Conservation (phyloP, 1,284 basidiomycete species). For the Meripilus lineatus region DNA sequence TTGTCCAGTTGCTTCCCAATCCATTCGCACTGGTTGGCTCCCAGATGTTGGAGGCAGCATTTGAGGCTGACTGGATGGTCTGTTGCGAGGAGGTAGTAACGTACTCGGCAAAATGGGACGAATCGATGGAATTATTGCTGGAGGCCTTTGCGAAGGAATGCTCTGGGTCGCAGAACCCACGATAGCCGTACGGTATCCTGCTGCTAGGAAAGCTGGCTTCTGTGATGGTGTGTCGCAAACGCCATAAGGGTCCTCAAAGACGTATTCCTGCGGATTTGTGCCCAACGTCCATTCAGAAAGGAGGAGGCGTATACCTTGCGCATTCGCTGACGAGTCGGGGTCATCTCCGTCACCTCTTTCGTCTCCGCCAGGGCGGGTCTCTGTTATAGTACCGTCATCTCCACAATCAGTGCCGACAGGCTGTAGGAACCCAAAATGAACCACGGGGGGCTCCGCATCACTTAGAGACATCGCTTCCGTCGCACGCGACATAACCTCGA, state of each 20-base stretch:
- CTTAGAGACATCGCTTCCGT: constrained; percentile 50
- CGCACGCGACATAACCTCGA: constrained; percentile 44
- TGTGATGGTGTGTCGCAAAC: constrained; percentile 16
- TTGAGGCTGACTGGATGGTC: constrained; percentile 17
- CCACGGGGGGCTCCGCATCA: constrained; percentile 42
- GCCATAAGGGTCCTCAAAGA: constrained; percentile 53
- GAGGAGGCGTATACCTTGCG: constrained; percentile 54
- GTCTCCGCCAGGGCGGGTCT: constrained; percentile 2
- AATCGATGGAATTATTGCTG: constrained; percentile 15
- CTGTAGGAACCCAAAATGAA: constrained; percentile 57
- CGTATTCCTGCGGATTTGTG: constrained; percentile 42
- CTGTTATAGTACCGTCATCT: constrained; percentile 19
- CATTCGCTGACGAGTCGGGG: constrained; percentile 24
- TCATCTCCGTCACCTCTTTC: constrained; percentile 9
- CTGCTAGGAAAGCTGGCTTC: not conserved
- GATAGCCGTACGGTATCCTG: not conserved
- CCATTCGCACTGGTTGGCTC: constrained; percentile 17
- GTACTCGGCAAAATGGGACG: constrained; percentile 10
- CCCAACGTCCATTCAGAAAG: constrained; percentile 64
- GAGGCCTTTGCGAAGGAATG: constrained; percentile 40
- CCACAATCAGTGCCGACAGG: constrained; percentile 40
- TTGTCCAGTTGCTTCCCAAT: constrained; percentile 1
- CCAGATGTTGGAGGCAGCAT: constrained; percentile 2
- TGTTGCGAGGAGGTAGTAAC: constrained; percentile 37
- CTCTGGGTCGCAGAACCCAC: not conserved